Conservation (phyloP, 106 monocot species). For the Alisma plantagoaquatica region DNA sequence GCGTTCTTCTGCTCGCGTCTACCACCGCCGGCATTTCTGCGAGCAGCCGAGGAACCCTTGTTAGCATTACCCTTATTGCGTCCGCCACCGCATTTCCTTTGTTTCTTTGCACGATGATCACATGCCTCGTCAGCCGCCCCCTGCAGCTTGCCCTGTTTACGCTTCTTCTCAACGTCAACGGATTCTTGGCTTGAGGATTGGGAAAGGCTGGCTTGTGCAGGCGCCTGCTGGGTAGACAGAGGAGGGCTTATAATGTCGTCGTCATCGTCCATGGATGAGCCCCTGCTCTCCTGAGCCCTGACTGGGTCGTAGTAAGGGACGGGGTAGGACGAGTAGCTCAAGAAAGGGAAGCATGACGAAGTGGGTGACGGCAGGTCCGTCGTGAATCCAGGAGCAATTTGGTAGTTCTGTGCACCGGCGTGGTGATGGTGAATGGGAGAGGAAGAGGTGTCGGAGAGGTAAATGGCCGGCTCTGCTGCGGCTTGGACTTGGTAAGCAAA, state of each 20-base stretch:
- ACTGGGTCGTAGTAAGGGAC: too few species aligned
- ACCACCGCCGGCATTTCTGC: background rate
- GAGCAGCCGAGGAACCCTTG: background rate
- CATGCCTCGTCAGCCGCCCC: background rate
- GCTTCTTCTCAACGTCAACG: background rate
- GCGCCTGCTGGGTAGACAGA: background rate
- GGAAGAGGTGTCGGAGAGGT: background rate
- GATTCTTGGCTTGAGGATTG: background rate
- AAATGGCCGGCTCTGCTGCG: slow-evolving; percentile 10
- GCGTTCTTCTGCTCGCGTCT: slow-evolving; percentile 1
- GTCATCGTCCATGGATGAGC: slow-evolving; percentile 4
- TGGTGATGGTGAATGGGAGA: slow-evolving; percentile 6
- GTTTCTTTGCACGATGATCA: background rate
- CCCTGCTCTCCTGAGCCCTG: slow-evolving; percentile 10
- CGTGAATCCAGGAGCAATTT: too few species aligned
- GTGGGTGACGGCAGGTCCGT: too few species aligned
- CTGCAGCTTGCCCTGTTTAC: slow-evolving; percentile 22
- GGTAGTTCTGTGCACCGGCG: slow-evolving; percentile 2
- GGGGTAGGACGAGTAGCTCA: too few species aligned
- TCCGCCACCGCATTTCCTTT: background rate
- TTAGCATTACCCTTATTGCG: background rate
- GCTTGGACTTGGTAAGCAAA: slow-evolving; percentile 21
- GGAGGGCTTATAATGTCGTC: background rate
- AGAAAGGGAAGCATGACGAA: too few species aligned
- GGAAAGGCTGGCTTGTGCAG: background rate